A percentile compares a stretch with the other conserved stretches of the same genome.
These are phyloP conservation scores for Pyrenophora tritici-repentis DNA, from an alignment of 2,329 filamentous ascomycete species.

Conservation along the genomic window DNA sequence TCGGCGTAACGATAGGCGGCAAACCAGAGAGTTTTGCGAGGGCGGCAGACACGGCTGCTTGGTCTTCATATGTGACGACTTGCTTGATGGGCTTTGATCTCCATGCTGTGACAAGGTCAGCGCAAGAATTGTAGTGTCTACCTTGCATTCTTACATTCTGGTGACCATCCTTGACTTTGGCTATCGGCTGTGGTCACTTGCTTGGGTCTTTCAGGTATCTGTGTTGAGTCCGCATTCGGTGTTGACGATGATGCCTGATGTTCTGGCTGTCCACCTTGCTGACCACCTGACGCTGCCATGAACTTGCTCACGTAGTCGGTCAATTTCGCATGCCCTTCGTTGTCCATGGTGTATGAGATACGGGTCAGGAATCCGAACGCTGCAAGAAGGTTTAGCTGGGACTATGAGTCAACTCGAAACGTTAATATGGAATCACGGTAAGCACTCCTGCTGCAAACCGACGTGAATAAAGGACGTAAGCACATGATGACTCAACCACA, in stretches of 20 bases:
- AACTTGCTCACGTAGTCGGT: slow-evolving; percentile 19
- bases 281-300: slow-evolving; percentile 7
- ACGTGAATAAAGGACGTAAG: slow-evolving; percentile 22
- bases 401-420: slow-evolving; percentile 19
- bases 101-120: slow-evolving; percentile 62
- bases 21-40: slow-evolving; percentile 68
- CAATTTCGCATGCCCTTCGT: slow-evolving; percentile 17
- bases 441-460: slow-evolving; percentile 24
- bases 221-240: background rate
- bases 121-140: background rate
- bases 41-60: slow-evolving; percentile 62
- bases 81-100: slow-evolving; percentile 79
- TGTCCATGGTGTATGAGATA: slow-evolving; percentile 8
- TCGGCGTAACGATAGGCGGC: slow-evolving; percentile 78
- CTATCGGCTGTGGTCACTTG: slow-evolving; percentile 7
- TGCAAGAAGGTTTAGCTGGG: background rate
- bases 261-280: slow-evolving; percentile 5
- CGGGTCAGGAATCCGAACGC: background rate
- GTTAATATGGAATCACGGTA: slow-evolving; percentile 28
- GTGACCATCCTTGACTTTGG: slow-evolving; percentile 42
- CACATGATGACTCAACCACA: slow-evolving; percentile 33
- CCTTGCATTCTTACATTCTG: slow-evolving; percentile 41
- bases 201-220: slow-evolving; percentile 5
- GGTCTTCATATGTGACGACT: slow-evolving; percentile 70
- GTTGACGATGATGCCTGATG: background rate